Evolutionary conservation across 1,139 yeast genomes (phyloP).

Genomic region (Pichia norvegensis): DNA sequence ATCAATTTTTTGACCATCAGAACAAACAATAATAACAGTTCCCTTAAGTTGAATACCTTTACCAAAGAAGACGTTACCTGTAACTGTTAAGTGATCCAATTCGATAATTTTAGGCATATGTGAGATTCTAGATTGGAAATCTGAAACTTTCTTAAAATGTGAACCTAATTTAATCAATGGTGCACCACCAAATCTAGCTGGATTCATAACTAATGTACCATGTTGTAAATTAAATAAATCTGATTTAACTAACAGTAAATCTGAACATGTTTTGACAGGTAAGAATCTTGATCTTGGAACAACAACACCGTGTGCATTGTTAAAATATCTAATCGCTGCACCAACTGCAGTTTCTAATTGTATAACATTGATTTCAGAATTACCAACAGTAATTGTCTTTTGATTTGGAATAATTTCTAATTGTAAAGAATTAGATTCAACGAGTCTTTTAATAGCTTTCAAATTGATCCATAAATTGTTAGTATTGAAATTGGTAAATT

Average conservation of each 20-base stretch:
- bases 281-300: slow-evolving; percentile 97
- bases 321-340: slow-evolving; percentile 95
- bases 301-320: slow-evolving; percentile 94
- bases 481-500: slow-evolving; percentile 96
- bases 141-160: slow-evolving; percentile 90
- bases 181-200: slow-evolving; percentile 83
- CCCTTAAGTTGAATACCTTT: slow-evolving; percentile 89
- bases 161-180: slow-evolving; percentile 95
- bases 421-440: slow-evolving; percentile 74
- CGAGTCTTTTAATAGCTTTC: slow-evolving; percentile 86
- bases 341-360: slow-evolving; percentile 99
- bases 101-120: slow-evolving; percentile 96
- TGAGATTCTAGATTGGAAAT: slow-evolving; percentile 82
- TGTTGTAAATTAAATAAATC: slow-evolving; percentile 87
- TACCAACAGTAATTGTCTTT: slow-evolving; percentile 73
- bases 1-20: slow-evolving; percentile 93
- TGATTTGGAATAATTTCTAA: slow-evolving; percentile 94
- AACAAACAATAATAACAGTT: slow-evolving; percentile 94
- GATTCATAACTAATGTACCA: slow-evolving; percentile 81
- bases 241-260: slow-evolving; percentile 88
- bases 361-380: slow-evolving; percentile 71
- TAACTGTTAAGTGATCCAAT: slow-evolving; percentile 92
- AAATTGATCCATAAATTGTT: slow-evolving; percentile 96
- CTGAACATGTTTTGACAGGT: slow-evolving; percentile 97
- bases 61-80: slow-evolving; percentile 92